These are phyloP conservation scores for Cryptosporidium canis DNA, from an alignment of 169 alveolate genomes.

Conservation along the genomic window DNA sequence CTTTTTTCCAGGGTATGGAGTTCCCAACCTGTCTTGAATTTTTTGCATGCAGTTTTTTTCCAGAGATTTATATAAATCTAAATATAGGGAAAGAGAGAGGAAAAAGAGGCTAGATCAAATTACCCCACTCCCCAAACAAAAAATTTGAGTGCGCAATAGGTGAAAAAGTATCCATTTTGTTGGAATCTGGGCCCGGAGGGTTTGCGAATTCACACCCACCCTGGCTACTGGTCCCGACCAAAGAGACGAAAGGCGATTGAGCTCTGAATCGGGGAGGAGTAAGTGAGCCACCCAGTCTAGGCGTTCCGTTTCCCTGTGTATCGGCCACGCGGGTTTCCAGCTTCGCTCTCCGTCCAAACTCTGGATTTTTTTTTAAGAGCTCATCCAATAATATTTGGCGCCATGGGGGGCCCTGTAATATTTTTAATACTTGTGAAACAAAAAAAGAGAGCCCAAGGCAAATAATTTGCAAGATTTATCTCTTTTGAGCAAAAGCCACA, in stretches of 20 bases:
- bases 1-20: conserved; percentile 13
- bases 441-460: not conserved
- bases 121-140: no score
- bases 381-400: not conserved
- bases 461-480: not conserved
- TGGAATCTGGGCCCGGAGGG: no score
- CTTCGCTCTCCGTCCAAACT: not conserved
- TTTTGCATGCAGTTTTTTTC: not conserved
- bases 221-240: no score
- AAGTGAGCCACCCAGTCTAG: no score
- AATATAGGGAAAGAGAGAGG: not conserved
- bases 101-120: not conserved
- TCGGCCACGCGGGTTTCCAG: no score
- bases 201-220: no score
- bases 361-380: not conserved
- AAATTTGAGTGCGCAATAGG: no score
- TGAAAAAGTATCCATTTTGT: no score
- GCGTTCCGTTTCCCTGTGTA: no score
- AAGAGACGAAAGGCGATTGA: no score
- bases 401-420: not conserved
- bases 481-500: not conserved
- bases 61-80: not conserved
- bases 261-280: no score
- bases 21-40: not conserved
- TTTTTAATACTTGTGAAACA: conserved; percentile 1